Conservation (phyloP, 352 stramenopile species). For the Globisporangium irregulare region DNA sequence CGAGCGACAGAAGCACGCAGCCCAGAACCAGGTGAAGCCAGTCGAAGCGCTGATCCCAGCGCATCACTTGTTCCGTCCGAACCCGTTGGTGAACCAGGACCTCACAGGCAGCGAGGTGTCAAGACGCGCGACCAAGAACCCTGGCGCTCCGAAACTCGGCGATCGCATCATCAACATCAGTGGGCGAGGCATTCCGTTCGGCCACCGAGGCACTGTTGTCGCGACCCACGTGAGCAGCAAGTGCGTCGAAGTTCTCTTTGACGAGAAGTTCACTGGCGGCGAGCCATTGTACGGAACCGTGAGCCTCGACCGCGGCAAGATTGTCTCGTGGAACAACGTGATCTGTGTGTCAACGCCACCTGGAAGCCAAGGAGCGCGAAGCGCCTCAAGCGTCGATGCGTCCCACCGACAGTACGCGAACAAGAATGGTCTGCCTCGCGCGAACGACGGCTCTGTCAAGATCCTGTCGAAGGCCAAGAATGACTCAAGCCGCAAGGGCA, state of each 20-base stretch:
- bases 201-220: slow-evolving; percentile 96
- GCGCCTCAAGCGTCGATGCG: slow-evolving; percentile 5
- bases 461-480: slow-evolving; percentile 8
- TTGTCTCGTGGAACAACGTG: slow-evolving; percentile 92
- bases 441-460: slow-evolving; percentile 14
- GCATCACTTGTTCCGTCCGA: slow-evolving; percentile 68
- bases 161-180: slow-evolving; percentile 98
- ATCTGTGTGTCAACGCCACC: slow-evolving; percentile 66
- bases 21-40: slow-evolving; percentile 30
- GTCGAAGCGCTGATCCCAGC: slow-evolving; percentile 42
- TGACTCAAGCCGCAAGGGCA: background rate
- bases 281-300: slow-evolving; percentile 94
- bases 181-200: slow-evolving; percentile 94
- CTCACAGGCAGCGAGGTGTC: slow-evolving; percentile 70
- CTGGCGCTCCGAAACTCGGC: slow-evolving; percentile 87
- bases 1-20: slow-evolving; percentile 50
- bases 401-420: slow-evolving; percentile 15
- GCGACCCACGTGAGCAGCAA: slow-evolving; percentile 94
- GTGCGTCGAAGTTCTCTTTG: slow-evolving; percentile 98
- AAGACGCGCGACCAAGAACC: slow-evolving; percentile 51
- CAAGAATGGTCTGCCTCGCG: slow-evolving; percentile 12
- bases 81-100: slow-evolving; percentile 76
- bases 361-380: background rate
- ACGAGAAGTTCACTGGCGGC: slow-evolving; percentile 96
- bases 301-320: slow-evolving; percentile 93